Evolutionary conservation across 164 flowering plant species (phyloP).

Genomic region (Houttuynia cordata): DNA sequence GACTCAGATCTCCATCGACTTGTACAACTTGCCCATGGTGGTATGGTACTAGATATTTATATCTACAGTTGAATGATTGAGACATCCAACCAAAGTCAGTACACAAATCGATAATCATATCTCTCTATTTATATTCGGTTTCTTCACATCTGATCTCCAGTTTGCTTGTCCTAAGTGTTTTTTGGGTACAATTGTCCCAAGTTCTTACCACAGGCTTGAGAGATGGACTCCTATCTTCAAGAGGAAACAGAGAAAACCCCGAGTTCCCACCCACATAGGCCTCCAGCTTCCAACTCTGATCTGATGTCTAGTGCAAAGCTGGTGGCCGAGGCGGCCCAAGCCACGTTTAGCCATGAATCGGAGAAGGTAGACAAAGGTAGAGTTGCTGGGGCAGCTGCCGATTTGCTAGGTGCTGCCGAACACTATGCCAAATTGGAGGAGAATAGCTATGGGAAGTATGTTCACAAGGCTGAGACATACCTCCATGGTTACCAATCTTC

Average conservation of each 20-base stretch:
- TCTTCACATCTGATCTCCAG: no score
- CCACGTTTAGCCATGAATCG: conserved; percentile 11
- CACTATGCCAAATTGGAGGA: conserved; percentile 35
- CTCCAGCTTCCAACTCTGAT: conserved; percentile 27
- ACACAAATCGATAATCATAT: no score
- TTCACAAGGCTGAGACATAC: conserved; percentile 35
- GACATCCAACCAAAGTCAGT: no score
- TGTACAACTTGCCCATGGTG: no score
- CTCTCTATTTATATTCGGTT: no score
- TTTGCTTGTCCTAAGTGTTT: no score
- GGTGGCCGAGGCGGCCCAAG: conserved; percentile 35
- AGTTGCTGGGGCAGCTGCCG: conserved; percentile 37
- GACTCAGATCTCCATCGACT: no score
- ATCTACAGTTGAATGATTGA: no score
- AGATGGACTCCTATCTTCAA: background rate
- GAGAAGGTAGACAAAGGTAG: conserved; percentile 28
- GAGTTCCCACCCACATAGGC: conserved; percentile 16
- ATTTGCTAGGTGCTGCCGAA: conserved; percentile 35
- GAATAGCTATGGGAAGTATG: conserved; percentile 27
- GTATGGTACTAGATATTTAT: no score
- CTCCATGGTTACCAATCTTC: conserved; percentile 34
- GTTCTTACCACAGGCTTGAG: background rate
- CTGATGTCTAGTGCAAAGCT: conserved; percentile 40
- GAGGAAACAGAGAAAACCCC: conserved; percentile 1
- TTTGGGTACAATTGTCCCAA: background rate